Evolutionary conservation across 2,329 filamentous ascomycete species (phyloP).

Genomic region (Clonostachys solani): DNA sequence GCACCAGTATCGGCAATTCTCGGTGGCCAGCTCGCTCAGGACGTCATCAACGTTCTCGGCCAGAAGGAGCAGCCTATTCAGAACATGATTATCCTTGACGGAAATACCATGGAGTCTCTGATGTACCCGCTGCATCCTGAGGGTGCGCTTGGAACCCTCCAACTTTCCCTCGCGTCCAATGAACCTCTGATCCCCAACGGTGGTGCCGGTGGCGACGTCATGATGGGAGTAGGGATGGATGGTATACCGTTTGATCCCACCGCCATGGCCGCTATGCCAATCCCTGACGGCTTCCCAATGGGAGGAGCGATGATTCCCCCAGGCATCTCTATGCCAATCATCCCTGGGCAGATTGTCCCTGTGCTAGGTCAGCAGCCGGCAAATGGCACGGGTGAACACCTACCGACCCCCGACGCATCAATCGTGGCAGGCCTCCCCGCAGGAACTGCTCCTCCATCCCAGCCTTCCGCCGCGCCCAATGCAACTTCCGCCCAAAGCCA

Average conservation of each 20-base stretch:
- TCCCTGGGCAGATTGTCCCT: not conserved
- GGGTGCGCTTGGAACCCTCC: slow-evolving; percentile 43
- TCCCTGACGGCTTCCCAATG: not conserved
- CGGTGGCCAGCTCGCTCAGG: slow-evolving; percentile 87
- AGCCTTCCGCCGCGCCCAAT: too few species aligned
- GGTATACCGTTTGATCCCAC: slow-evolving; percentile 13
- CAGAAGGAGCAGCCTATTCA: slow-evolving; percentile 91
- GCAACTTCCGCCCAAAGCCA: too few species aligned
- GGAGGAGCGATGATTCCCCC: too few species aligned
- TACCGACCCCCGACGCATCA: too few species aligned
- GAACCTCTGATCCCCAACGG: slow-evolving; percentile 13
- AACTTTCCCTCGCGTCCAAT: slow-evolving; percentile 27
- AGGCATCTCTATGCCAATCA: not conserved
- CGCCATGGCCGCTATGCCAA: slow-evolving; percentile 13
- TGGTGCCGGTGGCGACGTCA: slow-evolving; percentile 4
- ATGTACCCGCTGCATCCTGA: slow-evolving; percentile 80
- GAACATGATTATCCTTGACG: slow-evolving; percentile 91
- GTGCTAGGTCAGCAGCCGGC: not conserved
- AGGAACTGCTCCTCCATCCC: too few species aligned
- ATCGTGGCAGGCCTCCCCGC: too few species aligned
- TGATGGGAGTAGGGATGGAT: slow-evolving; percentile 13
- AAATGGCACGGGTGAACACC: too few species aligned
- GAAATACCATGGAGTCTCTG: slow-evolving; percentile 70
- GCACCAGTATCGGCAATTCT: slow-evolving; percentile 85
- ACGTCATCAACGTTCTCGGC: slow-evolving; percentile 94